Evolutionary conservation across 805 yeast genomes (phyloP).

Genomic region (Candida rishiriensis): DNA sequence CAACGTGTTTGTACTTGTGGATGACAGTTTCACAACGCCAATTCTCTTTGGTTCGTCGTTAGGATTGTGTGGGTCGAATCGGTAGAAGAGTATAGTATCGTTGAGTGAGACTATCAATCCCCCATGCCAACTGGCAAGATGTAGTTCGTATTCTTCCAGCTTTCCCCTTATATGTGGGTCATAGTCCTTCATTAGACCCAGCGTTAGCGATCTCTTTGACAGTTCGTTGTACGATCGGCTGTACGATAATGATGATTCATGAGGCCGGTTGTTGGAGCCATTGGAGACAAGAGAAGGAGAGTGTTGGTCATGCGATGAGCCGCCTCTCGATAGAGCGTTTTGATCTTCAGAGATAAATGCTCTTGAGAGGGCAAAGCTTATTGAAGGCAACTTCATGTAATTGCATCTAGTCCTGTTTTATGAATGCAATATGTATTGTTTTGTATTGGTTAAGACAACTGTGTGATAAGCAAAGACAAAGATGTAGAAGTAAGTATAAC

Average conservation of each 20-base stretch:
- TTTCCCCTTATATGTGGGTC: conserved; percentile 3
- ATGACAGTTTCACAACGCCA: conserved; percentile 8
- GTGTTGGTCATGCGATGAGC: background rate
- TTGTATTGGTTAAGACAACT: background rate
- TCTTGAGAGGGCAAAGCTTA: conserved; percentile 9
- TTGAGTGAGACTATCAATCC: conserved; percentile 10
- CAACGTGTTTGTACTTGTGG: background rate
- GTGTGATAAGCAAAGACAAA: too few relatives aligned
- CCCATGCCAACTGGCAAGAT: conserved; percentile 4
- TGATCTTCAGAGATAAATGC: conserved; percentile 4
- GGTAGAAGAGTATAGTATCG: conserved; percentile 6
- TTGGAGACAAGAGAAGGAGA: background rate
- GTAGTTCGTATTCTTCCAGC: conserved; percentile 5
- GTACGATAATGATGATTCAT: background rate
- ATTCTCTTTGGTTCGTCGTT: background rate
- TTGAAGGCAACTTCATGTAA: conserved; percentile 11
- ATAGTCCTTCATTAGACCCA: conserved; percentile 5
- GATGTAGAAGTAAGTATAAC: too few relatives aligned
- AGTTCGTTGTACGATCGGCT: conserved; percentile 2
- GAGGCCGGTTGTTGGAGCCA: background rate
- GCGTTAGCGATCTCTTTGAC: background rate
- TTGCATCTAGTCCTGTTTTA: background rate
- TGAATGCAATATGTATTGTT: background rate
- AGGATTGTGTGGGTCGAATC: background rate
- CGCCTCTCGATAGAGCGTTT: too few relatives aligned